phyloP scores from a whole-genome alignment of 495 filamentous ascomycete genomes.

The Penicillium odoratum region DNA sequence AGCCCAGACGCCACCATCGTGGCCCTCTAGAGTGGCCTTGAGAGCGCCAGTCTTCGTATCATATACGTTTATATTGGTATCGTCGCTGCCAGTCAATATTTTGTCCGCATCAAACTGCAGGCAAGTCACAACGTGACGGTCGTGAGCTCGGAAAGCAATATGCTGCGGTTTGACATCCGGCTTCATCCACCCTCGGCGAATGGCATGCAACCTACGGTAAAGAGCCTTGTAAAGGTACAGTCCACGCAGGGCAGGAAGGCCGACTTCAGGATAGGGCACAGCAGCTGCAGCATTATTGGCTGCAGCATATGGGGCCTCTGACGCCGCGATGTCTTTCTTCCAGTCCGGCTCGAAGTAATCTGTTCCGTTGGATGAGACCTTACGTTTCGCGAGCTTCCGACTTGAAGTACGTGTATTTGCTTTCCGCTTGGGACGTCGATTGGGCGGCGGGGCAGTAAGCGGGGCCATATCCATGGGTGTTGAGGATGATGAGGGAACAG shows the following conservation, averaged over 20 bases:
- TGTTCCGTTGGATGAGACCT: slow-evolving; percentile 47
- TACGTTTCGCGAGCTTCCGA: slow-evolving; percentile 56
- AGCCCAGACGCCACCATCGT: slow-evolving; percentile 98
- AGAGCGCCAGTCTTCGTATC: slow-evolving; percentile 93
- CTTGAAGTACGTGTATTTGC: slow-evolving; percentile 45
- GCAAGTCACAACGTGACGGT: slow-evolving; percentile 95
- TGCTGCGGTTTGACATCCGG: slow-evolving; percentile 85
- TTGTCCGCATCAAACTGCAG: slow-evolving; percentile 97
- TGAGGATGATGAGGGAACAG: slow-evolving; percentile 28
- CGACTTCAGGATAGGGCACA: slow-evolving; percentile 78
- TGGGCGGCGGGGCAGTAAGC: slow-evolving; percentile 22
- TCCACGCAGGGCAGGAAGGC: slow-evolving; percentile 72
- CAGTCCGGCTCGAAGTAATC: slow-evolving; percentile 44
- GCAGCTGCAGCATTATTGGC: slow-evolving; percentile 78
- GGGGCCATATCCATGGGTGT: slow-evolving; percentile 27
- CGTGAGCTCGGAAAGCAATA: slow-evolving; percentile 93
- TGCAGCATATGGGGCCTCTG: slow-evolving; percentile 82
- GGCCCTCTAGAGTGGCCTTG: slow-evolving; percentile 78
- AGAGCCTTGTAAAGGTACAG: slow-evolving; percentile 96
- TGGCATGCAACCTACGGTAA: slow-evolving; percentile 87
- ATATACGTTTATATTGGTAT: slow-evolving; percentile 97
- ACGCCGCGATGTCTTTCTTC: slow-evolving; percentile 41
- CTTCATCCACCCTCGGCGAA: slow-evolving; percentile 87
- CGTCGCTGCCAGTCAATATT: slow-evolving; percentile 95
- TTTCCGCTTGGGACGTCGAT: slow-evolving; percentile 54